Evolutionary conservation across 73 alveolate species (phyloP).

Genomic region (Paraurostyla sp.): DNA sequence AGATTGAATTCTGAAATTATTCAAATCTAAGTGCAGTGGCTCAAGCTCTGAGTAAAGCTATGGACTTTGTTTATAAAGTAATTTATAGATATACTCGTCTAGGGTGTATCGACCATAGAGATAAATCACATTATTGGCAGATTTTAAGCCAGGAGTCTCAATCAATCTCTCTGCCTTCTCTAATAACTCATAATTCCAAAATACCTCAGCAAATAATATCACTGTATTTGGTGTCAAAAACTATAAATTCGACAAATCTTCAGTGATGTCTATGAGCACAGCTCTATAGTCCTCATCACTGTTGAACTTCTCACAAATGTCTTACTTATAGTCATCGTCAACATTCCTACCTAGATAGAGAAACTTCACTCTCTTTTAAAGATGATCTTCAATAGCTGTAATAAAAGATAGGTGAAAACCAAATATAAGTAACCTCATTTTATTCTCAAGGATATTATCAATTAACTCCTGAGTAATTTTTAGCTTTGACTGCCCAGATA

Average conservation of each 20-base stretch:
- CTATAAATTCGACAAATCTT: slow-evolving; percentile 8
- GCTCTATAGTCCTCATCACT: background rate
- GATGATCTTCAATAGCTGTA: slow-evolving; percentile 43
- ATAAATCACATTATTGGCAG: slow-evolving; percentile 27
- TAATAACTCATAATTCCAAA: slow-evolving; percentile 14
- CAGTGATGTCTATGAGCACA: slow-evolving; percentile 29
- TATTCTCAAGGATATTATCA: slow-evolving; percentile 1
- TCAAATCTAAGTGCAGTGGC: slow-evolving; percentile 40
- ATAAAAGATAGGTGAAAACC: slow-evolving; percentile 26
- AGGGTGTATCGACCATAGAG: slow-evolving; percentile 44
- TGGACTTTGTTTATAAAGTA: background rate
- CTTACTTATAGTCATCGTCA: slow-evolving; percentile 15
- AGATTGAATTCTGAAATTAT: background rate
- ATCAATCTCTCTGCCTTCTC: slow-evolving; percentile 16
- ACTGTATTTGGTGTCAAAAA: slow-evolving; percentile 1
- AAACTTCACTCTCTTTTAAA: background rate
- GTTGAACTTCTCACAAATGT: slow-evolving; percentile 19
- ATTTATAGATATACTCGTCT: slow-evolving; percentile 23
- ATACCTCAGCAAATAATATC: slow-evolving; percentile 9
- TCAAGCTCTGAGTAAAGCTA: background rate
- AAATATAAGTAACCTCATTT: slow-evolving; percentile 29
- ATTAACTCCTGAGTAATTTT: background rate
- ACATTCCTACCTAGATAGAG: slow-evolving; percentile 30
- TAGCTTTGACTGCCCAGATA: slow-evolving; percentile 16
- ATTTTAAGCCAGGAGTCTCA: background rate